A percentile compares a stretch with the other conserved stretches of the same genome.
Conservation (phyloP, 108 stramenopile genomes). For the Phaeodactylum tricornutum region DNA sequence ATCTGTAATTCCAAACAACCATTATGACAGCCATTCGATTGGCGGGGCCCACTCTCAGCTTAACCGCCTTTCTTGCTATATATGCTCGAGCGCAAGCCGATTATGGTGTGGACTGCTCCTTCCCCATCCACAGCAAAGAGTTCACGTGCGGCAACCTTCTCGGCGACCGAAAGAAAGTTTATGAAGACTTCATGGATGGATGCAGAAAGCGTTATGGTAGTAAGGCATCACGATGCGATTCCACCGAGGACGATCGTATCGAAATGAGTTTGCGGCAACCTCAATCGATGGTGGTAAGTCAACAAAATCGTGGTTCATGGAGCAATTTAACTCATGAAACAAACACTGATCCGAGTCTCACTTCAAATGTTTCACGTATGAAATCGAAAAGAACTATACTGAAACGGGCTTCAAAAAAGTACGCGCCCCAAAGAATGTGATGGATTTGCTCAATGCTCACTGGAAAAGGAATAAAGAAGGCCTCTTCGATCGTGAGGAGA, state of each 20-base stretch:
- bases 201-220: slow-evolving; percentile 49
- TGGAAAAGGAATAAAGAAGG: slow-evolving; percentile 53
- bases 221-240: slow-evolving; percentile 34
- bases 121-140: slow-evolving; percentile 54
- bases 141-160: slow-evolving; percentile 35
- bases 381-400: too few relatives aligned
- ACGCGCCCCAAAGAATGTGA: slow-evolving; percentile 42
- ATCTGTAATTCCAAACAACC: too few relatives aligned
- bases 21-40: too few relatives aligned
- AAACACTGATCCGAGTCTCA: too few relatives aligned
- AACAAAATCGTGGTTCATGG: too few relatives aligned
- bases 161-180: slow-evolving; percentile 34
- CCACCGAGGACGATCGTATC: slow-evolving; percentile 48
- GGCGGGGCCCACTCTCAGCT: too few relatives aligned
- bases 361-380: too few relatives aligned
- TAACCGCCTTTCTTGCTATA: too few relatives aligned
- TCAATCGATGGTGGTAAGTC: slow-evolving; percentile 62
- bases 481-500: slow-evolving; percentile 39
- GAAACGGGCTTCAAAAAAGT: slow-evolving; percentile 73
- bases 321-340: slow-evolving; percentile 7
- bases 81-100: too few relatives aligned
- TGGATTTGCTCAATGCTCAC: slow-evolving; percentile 36
- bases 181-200: slow-evolving; percentile 70
- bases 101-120: slow-evolving; percentile 76
- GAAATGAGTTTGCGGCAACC: slow-evolving; percentile 74